Percentiles rank a stretch among this genome's conserved stretches.
Conservation (phyloP, 2,329 filamentous ascomycete genomes). For the Phaeophleospora eucalypticola region DNA sequence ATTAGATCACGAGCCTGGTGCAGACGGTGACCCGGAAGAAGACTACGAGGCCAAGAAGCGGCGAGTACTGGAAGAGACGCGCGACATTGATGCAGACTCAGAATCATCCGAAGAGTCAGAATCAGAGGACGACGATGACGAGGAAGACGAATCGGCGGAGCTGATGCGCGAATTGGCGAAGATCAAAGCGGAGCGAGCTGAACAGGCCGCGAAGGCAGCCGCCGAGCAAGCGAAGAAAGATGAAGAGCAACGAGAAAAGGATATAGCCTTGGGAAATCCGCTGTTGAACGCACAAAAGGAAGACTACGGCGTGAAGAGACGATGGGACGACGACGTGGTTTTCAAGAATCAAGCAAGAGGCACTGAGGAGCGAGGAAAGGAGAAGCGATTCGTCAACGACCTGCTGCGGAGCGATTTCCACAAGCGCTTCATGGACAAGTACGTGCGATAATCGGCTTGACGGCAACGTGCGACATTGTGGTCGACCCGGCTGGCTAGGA, state of each 20-base stretch:
- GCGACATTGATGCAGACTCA: constrained; percentile 80
- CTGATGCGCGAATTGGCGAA: constrained; percentile 90
- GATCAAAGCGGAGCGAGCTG: constrained; percentile 81
- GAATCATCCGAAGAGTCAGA: constrained; percentile 43
- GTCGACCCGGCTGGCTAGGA: no score
- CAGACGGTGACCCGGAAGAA: constrained; percentile 49
- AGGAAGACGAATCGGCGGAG: constrained; percentile 77
- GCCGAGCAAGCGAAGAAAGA: constrained; percentile 75
- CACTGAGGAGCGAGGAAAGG: constrained; percentile 83
- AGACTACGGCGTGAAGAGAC: constrained; percentile 84
- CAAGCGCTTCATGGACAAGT: constrained; percentile 79
- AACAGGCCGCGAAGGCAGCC: constrained; percentile 77
- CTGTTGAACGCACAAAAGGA: constrained; percentile 69
- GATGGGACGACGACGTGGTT: constrained; percentile 98
- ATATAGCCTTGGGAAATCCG: constrained; percentile 90
- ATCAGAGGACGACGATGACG: constrained; percentile 66
- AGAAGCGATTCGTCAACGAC: constrained; percentile 80
- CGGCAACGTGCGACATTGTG: no score
- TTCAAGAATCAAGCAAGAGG: constrained; percentile 98
- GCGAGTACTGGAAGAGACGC: constrained; percentile 79
- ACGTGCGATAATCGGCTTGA: constrained; percentile 35
- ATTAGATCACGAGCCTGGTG: constrained; percentile 49
- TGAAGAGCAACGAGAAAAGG: constrained; percentile 75
- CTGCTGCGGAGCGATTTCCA: constrained; percentile 93
- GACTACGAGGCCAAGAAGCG: constrained; percentile 78